phyloP scores from a whole-genome alignment of 768 basidiomycete genomes.

The Tulasnella calospora region DNA sequence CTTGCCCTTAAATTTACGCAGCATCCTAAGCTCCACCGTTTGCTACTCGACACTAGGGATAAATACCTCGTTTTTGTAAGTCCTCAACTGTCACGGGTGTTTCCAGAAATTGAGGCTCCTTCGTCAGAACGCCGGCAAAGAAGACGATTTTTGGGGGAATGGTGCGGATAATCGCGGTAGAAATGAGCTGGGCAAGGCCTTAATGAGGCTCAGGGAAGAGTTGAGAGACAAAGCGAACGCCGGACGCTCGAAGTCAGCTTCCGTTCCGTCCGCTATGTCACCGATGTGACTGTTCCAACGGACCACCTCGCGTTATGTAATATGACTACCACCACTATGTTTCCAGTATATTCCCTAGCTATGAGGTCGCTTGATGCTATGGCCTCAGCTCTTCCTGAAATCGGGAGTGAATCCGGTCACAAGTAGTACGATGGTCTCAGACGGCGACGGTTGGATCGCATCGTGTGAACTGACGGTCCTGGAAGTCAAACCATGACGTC shows the following conservation, averaged over 20 bases:
- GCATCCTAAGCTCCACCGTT: constrained; percentile 51
- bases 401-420: too few relatives aligned
- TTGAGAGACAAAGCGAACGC: neutral
- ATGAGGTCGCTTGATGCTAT: too few relatives aligned
- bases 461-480: too few relatives aligned
- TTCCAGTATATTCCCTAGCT: too few relatives aligned
- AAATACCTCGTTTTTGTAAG: constrained; percentile 37
- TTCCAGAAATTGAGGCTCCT: neutral
- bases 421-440: too few relatives aligned
- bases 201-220: constrained; percentile 47
- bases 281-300: too few relatives aligned
- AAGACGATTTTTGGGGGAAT: constrained; percentile 64
- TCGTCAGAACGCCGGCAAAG: constrained; percentile 13
- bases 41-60: constrained; percentile 53
- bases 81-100: neutral
- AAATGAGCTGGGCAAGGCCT: constrained; percentile 60
- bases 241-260: neutral
- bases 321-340: too few relatives aligned
- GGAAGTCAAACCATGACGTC: too few relatives aligned
- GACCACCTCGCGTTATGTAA: too few relatives aligned
- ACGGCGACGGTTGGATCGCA: too few relatives aligned
- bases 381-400: too few relatives aligned
- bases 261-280: too few relatives aligned
- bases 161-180: constrained; percentile 54
- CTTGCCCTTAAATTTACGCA: constrained; percentile 64